Evolutionary conservation across 2,329 filamentous ascomycete genomes (phyloP).

Genomic region (Claviceps sp.): DNA sequence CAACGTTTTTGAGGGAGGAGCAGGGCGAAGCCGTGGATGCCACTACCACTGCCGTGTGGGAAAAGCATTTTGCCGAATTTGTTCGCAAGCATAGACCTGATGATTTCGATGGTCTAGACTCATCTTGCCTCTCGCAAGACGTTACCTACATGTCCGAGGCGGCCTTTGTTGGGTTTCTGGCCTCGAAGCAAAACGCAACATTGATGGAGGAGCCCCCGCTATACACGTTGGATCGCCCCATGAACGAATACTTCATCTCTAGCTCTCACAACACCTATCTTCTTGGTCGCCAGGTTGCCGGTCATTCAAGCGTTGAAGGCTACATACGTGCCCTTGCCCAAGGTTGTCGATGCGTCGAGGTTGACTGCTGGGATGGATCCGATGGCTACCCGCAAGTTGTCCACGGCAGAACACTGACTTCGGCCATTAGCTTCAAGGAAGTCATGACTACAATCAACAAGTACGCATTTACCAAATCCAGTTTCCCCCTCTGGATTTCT

Average conservation of each 20-base stretch:
- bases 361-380: slow-evolving; percentile 93
- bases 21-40: slow-evolving; percentile 66
- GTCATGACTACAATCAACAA: slow-evolving; percentile 88
- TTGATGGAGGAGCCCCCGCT: slow-evolving; percentile 47
- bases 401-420: slow-evolving; percentile 82
- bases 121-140: slow-evolving; percentile 19
- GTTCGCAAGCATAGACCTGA: slow-evolving; percentile 43
- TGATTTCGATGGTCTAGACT: slow-evolving; percentile 29
- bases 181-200: slow-evolving; percentile 59
- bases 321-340: slow-evolving; percentile 82
- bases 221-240: slow-evolving; percentile 60
- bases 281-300: slow-evolving; percentile 76
- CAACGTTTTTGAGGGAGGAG: slow-evolving; percentile 56
- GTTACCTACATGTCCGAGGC: slow-evolving; percentile 56
- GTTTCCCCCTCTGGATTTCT: slow-evolving; percentile 83
- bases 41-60: slow-evolving; percentile 53
- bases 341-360: slow-evolving; percentile 89
- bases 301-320: slow-evolving; percentile 83
- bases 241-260: slow-evolving; percentile 97
- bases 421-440: slow-evolving; percentile 76
- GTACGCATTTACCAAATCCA: slow-evolving; percentile 81
- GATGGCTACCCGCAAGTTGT: slow-evolving; percentile 81
- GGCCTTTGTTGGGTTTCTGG: slow-evolving; percentile 64
- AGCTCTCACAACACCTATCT: slow-evolving; percentile 99
- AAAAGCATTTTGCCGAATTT: slow-evolving; percentile 57